Evolutionary conservation across 176 grass and related monocot species (phyloP).

Genomic region (Oryza glumipatula): DNA sequence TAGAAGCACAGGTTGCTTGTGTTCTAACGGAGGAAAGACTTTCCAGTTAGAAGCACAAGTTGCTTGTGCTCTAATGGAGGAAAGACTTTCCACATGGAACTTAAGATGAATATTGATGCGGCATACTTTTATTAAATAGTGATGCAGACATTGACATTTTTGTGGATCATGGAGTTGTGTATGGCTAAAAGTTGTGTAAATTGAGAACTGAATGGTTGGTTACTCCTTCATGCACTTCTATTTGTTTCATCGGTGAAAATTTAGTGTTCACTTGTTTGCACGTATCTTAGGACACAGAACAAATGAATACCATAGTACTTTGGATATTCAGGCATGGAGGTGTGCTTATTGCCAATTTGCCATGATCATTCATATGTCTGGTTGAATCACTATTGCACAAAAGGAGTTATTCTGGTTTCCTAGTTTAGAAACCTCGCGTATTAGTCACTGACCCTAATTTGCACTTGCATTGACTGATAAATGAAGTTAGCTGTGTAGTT

Average conservation of each 20-base stretch:
- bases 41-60: neutral
- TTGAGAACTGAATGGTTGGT: neutral
- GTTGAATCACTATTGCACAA: slow-evolving; percentile 9
- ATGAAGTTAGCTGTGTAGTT: neutral
- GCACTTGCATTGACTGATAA: neutral
- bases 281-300: neutral
- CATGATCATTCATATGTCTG: slow-evolving; percentile 3
- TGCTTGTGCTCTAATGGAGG: slow-evolving; percentile 6
- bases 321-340: slow-evolving; percentile 4
- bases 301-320: slow-evolving; percentile 12
- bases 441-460: neutral
- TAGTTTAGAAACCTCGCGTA: neutral
- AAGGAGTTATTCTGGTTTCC: neutral
- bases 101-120: neutral
- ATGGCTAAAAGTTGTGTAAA: slow-evolving; percentile 21
- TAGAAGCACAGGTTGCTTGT: neutral
- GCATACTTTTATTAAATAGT: neutral
- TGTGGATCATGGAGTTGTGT: slow-evolving; percentile 27
- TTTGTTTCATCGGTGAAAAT: slow-evolving; percentile 29
- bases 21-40: neutral
- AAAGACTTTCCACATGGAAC: neutral
- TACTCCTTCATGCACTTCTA: slow-evolving; percentile 17
- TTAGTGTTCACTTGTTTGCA: neutral
- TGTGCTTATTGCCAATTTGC: slow-evolving; percentile 18
- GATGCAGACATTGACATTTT: neutral